Evolutionary conservation across 176 grass and related monocot genomes (phyloP), one percentile per base, ranked within the genome.

Genomic region (Oryza punctata): DNA sequence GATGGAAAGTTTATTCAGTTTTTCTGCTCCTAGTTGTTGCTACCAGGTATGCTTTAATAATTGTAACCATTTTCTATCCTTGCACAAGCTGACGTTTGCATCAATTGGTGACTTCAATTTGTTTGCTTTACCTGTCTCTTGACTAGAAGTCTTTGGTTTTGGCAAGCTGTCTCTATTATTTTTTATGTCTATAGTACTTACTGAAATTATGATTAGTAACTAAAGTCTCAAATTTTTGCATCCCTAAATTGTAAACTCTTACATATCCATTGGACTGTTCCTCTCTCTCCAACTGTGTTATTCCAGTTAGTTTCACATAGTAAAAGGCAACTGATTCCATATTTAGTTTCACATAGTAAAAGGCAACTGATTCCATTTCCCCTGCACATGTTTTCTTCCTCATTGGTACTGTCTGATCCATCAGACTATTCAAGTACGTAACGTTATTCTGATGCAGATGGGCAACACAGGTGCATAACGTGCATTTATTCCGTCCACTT

Each of bases 401-500:
- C 57, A 10, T 11, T 59, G 7, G 6, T 59, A 59, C 7, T n/a
- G 50, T 21, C 54, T n/a, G 7, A 59, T 23, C 54, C 10, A 59
- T 57, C 19, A n/a, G 6, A 21, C 52, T 57, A 19, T 57, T 57
- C 60, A 49, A 69, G 46, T 87, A 13, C 37, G 37, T 4, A n/a
- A 61, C 74, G 49, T 16, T 21, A 69, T 77, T 67, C 68, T 80
- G 60, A 77, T 85, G 69, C 90, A 91, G 97, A 99, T 99, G 91
- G 93, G 86, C 49, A 99, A 99, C 84, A 99, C 92, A 79, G 97
- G 97, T 84, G 97, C 93, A 82, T 94, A 91, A 79, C 93, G 97
- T 84, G 97, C 93, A 82, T 94, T 91, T 84, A 94, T 99, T 79
- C 91, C 78, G 65, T 94, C 94, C 23, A 79, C 67, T 29, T 85